Percentiles rank a stretch among this genome's conserved stretches.
phyloP scores from a whole-genome alignment of 2,329 filamentous ascomycete genomes.

The Microdochium paspali region DNA sequence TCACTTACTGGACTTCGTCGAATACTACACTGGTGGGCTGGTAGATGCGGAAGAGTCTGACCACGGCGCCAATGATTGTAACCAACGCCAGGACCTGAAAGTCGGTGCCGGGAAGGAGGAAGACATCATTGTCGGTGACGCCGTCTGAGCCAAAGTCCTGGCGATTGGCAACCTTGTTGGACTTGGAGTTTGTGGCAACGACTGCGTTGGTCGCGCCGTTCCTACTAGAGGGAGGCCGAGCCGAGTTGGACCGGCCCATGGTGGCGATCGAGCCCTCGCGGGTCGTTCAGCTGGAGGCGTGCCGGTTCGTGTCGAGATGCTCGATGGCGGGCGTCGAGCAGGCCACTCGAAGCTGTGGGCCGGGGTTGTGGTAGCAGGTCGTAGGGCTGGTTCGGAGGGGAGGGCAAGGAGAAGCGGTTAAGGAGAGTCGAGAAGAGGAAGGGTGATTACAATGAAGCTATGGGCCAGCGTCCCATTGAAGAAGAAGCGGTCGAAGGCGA shows the following conservation, averaged over 20 bases:
- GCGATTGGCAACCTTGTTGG: slow-evolving; percentile 18
- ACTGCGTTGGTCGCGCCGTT: slow-evolving; percentile 12
- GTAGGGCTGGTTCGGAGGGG: slow-evolving; percentile 3
- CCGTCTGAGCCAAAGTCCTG: slow-evolving; percentile 66
- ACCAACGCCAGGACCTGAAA: slow-evolving; percentile 68
- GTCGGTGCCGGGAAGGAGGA: slow-evolving; percentile 74
- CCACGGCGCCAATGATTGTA: slow-evolving; percentile 65
- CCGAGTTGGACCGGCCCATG: slow-evolving; percentile 29
- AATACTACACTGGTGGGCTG: slow-evolving; percentile 95
- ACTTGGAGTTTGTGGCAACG: slow-evolving; percentile 14
- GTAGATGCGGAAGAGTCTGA: slow-evolving; percentile 92
- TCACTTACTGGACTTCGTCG: slow-evolving; percentile 92
- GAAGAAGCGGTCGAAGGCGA: slow-evolving; percentile 6
- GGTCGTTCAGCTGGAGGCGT: not conserved
- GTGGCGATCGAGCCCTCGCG: slow-evolving; percentile 4
- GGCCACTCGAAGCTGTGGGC: not conserved
- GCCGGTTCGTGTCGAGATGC: not conserved
- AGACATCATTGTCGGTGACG: slow-evolving; percentile 84
- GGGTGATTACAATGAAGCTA: slow-evolving; percentile 28
- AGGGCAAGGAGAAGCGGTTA: slow-evolving; percentile 11
- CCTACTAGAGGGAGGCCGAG: slow-evolving; percentile 22
- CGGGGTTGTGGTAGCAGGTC: slow-evolving; percentile 1
- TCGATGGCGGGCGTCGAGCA: not conserved
- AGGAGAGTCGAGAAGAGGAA: slow-evolving; percentile 32
- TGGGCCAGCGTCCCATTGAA: slow-evolving; percentile 5